A percentile compares a stretch with the other conserved stretches of the same genome.
Evolutionary conservation across 2,329 filamentous ascomycete genomes (phyloP).

Genomic region (Thelonectria blattea): DNA sequence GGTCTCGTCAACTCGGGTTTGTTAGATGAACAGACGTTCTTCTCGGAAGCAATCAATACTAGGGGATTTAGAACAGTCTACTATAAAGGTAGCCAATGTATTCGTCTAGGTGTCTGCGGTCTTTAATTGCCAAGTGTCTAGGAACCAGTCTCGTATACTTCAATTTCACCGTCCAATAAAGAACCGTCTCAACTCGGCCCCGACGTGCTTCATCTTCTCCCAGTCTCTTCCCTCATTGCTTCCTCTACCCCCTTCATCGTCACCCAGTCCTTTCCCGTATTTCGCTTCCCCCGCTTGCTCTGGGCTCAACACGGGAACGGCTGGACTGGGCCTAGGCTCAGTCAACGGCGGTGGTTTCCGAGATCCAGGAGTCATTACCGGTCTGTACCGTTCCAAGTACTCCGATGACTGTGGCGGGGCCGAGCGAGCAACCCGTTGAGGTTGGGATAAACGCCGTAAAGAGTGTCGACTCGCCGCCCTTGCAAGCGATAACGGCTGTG

Average conservation of each 20-base stretch:
- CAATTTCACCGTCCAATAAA: slow-evolving; percentile 30
- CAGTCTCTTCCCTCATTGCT: slow-evolving; percentile 9
- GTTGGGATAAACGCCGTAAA: slow-evolving; percentile 25
- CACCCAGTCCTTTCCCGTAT: not conserved
- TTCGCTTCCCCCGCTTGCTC: slow-evolving; percentile 17
- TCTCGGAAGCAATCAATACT: too few relatives aligned
- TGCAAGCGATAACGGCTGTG: slow-evolving; percentile 23
- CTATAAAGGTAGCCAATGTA: not conserved
- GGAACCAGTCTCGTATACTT: not conserved
- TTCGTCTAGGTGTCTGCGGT: not conserved
- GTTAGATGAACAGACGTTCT: not conserved
- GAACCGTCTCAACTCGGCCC: slow-evolving; percentile 35
- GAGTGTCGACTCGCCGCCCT: slow-evolving; percentile 25
- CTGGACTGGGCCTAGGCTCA: not conserved
- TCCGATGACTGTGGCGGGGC: slow-evolving; percentile 41
- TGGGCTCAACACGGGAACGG: slow-evolving; percentile 9
- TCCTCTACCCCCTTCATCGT: not conserved
- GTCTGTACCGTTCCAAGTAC: slow-evolving; percentile 43
- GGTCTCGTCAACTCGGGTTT: not conserved
- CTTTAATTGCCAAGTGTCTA: too few relatives aligned
- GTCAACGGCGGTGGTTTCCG: not conserved
- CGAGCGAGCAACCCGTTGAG: slow-evolving; percentile 15
- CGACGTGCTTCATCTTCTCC: slow-evolving; percentile 29
- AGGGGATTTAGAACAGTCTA: not conserved
- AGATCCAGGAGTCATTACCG: slow-evolving; percentile 16